phyloP scores from a whole-genome alignment of 495 filamentous ascomycete genomes.

The Lophiostoma macrostomum region DNA sequence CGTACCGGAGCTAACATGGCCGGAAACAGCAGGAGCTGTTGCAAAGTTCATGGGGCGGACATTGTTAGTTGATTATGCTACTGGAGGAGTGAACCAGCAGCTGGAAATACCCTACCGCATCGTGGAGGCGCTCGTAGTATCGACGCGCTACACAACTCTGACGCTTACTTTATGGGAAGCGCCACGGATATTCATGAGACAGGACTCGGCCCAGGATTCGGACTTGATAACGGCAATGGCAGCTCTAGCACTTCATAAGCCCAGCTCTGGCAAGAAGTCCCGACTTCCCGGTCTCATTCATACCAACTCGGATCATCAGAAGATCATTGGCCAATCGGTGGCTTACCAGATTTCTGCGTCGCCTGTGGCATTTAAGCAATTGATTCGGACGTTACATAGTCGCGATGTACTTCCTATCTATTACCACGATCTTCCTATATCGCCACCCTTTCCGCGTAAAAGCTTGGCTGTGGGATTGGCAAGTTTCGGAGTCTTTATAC shows the following conservation, averaged over 20 bases:
- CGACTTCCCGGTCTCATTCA: background rate
- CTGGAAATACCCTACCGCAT: slow-evolving; percentile 2
- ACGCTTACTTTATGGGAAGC: slow-evolving; percentile 3
- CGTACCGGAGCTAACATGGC: background rate
- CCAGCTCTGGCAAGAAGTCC: background rate
- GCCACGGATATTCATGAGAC: background rate
- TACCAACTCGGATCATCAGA: background rate
- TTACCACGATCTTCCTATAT: background rate
- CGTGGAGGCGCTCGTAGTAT: background rate
- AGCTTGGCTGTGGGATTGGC: background rate
- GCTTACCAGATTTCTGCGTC: background rate
- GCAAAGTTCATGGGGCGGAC: background rate
- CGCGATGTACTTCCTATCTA: background rate
- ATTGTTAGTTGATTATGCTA: background rate
- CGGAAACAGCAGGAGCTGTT: background rate
- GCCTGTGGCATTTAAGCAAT: background rate
- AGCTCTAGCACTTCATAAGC: background rate
- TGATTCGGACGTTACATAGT: background rate
- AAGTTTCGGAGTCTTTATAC: background rate
- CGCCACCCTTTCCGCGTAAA: background rate
- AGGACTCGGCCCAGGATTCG: background rate
- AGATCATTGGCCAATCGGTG: background rate
- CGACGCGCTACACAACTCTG: background rate
- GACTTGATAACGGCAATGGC: background rate
- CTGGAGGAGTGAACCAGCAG: background rate